Percentiles rank a stretch among this genome's conserved stretches.
Conservation (phyloP, 2,329 filamentous ascomycete species). For the Venturia nashicola region DNA sequence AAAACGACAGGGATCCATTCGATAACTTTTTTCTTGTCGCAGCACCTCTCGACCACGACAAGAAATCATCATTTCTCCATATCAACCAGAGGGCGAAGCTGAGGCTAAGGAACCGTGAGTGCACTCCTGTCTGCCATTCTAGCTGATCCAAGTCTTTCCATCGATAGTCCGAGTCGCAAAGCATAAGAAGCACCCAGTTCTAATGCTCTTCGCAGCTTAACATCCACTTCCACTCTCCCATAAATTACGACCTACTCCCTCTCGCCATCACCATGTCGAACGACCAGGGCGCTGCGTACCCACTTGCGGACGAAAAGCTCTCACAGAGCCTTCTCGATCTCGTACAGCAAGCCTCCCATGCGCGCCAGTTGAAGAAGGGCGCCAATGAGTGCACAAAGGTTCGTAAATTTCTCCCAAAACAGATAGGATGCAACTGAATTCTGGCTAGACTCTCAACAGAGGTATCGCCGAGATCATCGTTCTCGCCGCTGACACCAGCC, state of each 20-base stretch:
- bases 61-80: background rate
- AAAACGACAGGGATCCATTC: background rate
- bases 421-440: background rate
- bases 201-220: background rate
- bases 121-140: background rate
- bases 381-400: constrained; percentile 12
- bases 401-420: background rate
- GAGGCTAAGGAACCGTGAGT: constrained; percentile 9
- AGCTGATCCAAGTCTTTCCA: background rate
- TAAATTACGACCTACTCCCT: background rate
- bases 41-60: background rate
- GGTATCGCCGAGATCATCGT: constrained; percentile 84
- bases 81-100: constrained; percentile 8
- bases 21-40: background rate
- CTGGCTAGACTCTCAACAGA: constrained; percentile 49
- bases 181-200: background rate
- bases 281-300: constrained; percentile 8
- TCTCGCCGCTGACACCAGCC: constrained; percentile 48
- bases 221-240: background rate
- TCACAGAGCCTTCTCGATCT: constrained; percentile 11
- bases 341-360: constrained; percentile 11
- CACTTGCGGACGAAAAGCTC: constrained; percentile 11
- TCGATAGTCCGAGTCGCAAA: background rate
- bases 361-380: constrained; percentile 12
- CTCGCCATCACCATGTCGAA: background rate